These are phyloP conservation scores for Lablab purpureus DNA, from an alignment of 306 rosid species.

Conservation along the genomic window DNA sequence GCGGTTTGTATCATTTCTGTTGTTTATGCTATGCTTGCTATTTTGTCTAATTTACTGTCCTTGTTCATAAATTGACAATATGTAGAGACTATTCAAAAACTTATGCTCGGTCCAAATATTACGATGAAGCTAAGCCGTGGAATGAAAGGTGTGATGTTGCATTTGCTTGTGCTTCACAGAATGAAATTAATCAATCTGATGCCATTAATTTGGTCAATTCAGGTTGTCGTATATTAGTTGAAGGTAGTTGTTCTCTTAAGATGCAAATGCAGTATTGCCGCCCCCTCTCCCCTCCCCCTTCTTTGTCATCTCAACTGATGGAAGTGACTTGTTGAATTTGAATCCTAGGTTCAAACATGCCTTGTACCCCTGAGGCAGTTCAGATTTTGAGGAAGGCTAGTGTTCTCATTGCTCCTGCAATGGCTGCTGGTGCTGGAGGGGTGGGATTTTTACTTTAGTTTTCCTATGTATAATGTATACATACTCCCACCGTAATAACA, in stretches of 20 bases:
- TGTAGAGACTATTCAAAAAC: slow-evolving; percentile 98
- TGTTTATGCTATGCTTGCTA: slow-evolving; percentile 27
- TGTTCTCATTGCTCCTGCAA: slow-evolving; percentile 93
- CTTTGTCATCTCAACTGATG: slow-evolving; percentile 40
- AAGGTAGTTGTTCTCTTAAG: slow-evolving; percentile 66
- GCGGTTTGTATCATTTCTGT: slow-evolving; percentile 61
- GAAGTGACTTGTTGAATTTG: slow-evolving; percentile 35
- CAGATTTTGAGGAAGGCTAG: slow-evolving; percentile 89
- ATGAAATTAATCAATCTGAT: slow-evolving; percentile 92
- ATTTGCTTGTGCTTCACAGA: slow-evolving; percentile 96
- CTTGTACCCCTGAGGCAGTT: slow-evolving; percentile 91
- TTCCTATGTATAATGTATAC: slow-evolving; percentile 25
- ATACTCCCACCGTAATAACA: slow-evolving; percentile 9
- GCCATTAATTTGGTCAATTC: slow-evolving; percentile 89
- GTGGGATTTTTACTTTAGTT: slow-evolving; percentile 61
- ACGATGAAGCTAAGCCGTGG: slow-evolving; percentile 98
- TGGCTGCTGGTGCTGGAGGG: slow-evolving; percentile 99
- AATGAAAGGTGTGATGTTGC: slow-evolving; percentile 93
- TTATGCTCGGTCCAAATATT: slow-evolving; percentile 94
- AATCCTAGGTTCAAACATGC: slow-evolving; percentile 91
- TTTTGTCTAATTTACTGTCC: slow-evolving; percentile 38
- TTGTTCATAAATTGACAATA: slow-evolving; percentile 46
- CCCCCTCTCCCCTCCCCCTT: neutral
- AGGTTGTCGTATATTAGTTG: slow-evolving; percentile 89
- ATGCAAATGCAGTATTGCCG: slow-evolving; percentile 10